These are phyloP conservation scores for Volvox africanus DNA, from an alignment of 139 green algal species.

Conservation along the genomic window DNA sequence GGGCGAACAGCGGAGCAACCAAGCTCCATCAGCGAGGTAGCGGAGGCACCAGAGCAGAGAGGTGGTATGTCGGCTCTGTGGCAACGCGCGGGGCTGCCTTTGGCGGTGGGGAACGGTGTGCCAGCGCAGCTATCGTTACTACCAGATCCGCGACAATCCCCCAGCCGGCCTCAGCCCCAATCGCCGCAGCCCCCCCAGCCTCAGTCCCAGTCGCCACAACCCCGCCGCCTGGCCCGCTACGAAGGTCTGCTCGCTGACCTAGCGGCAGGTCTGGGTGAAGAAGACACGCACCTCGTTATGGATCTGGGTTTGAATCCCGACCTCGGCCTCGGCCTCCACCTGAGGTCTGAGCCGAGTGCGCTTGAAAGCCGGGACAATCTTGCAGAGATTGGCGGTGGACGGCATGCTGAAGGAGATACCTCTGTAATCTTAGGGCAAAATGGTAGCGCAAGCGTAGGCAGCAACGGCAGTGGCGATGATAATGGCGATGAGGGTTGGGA, in stretches of 20 bases:
- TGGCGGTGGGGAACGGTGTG: neutral
- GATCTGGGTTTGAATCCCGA: neutral
- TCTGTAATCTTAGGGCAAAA: too few relatives aligned
- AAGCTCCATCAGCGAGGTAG: neutral
- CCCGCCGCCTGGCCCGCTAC: conserved; percentile 1
- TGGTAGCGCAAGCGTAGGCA: too few relatives aligned
- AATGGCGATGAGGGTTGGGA: neutral
- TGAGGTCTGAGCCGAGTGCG: neutral
- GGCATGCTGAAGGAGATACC: too few relatives aligned
- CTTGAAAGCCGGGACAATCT: neutral
- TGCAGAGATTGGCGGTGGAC: neutral
- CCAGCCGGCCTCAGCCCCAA: too few relatives aligned
- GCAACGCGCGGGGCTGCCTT: neutral
- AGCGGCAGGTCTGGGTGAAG: conserved; percentile 11
- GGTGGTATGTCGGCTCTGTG: neutral
- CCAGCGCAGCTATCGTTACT: too few relatives aligned
- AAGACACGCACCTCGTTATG: conserved; percentile 6
- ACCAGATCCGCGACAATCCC: too few relatives aligned
- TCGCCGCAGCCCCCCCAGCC: too few relatives aligned
- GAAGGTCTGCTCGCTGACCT: conserved; percentile 28
- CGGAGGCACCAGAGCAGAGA: neutral
- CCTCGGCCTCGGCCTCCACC: neutral
- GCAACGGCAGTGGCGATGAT: neutral
- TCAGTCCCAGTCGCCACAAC: neutral
- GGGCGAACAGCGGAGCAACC: neutral